These are phyloP conservation scores for Tetracladium setigerum DNA, from an alignment of 495 filamentous ascomycete genomes.

Conservation along the genomic window DNA sequence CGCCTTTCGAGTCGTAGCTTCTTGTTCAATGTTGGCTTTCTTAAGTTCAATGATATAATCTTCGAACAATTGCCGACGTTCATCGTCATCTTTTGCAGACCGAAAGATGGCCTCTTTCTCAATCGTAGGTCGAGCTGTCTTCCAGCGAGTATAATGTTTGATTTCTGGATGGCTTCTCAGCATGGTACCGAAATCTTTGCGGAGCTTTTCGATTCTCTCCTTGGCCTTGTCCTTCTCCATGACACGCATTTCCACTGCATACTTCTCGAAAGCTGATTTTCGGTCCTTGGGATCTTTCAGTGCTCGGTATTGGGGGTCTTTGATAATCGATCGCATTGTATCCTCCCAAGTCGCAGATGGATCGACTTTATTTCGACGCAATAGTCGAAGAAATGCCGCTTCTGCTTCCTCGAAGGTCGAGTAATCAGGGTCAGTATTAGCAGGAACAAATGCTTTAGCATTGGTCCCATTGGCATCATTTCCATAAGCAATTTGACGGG, in stretches of 20 bases:
- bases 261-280: slow-evolving; percentile 92
- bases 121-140: slow-evolving; percentile 89
- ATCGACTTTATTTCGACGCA: slow-evolving; percentile 76
- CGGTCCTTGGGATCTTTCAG: slow-evolving; percentile 91
- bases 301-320: slow-evolving; percentile 88
- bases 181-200: slow-evolving; percentile 93
- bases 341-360: slow-evolving; percentile 92
- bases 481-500: slow-evolving; percentile 62
- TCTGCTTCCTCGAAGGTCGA: slow-evolving; percentile 84
- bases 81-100: slow-evolving; percentile 78
- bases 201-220: slow-evolving; percentile 88
- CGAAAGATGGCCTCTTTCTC: slow-evolving; percentile 93
- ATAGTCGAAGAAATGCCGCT: slow-evolving; percentile 84
- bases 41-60: slow-evolving; percentile 85
- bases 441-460: slow-evolving; percentile 52
- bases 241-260: slow-evolving; percentile 77
- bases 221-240: slow-evolving; percentile 95
- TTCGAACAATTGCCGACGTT: slow-evolving; percentile 88
- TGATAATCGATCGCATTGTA: slow-evolving; percentile 79
- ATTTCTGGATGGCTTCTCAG: slow-evolving; percentile 95
- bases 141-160: slow-evolving; percentile 96
- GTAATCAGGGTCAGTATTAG: slow-evolving; percentile 75
- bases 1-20: slow-evolving; percentile 62
- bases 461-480: slow-evolving; percentile 45
- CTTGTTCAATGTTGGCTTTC: slow-evolving; percentile 66